Evolutionary conservation across 805 yeast species (phyloP), one percentile per base, ranked within the genome.

Genomic region (Yarrowia keelungensis): DNA sequence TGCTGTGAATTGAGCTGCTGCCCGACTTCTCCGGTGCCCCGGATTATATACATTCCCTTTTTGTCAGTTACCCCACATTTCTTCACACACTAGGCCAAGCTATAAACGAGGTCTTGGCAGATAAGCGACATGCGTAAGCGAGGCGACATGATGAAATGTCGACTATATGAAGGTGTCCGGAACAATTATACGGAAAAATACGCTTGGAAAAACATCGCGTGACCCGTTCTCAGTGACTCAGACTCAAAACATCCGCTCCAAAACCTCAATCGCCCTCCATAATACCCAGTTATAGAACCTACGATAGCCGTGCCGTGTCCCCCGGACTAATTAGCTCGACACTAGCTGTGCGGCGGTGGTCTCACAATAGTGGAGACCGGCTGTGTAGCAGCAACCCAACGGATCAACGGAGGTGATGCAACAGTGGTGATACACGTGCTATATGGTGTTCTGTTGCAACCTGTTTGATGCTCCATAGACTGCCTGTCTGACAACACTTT

Each of bases 91-190:
- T 26, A 26, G 32, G 59, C 59, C 15, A 53, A 53, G 59, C 58
- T 16, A 12, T 53, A 53, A 38, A 53, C 43, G 58, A 53, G 22
- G 53, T 26, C 54, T 50, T 50, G 54, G 54, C 54, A 15, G 11
- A 7, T 22, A n/a, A 11, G 4, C 22, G 54, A 50, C 15, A 41
- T 26, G 32, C 32, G 32, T 26, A 5, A 26, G 32, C 32, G 32
- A 26, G 32, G 32, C 32, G 32, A 26, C 32, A 26, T 26, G 32
- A 5, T 5, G 32, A 26, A 26, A 3, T 26, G 32, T 26, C 32
- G 32, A 26, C 32, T 3, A 26, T 26, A 26, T 26, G 32, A 26
- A 26, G 32, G 32, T 5, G 4, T 5, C 32, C 32, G 32, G 32
- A 26, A 26, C 32, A 26, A 26, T 26, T 26, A 3, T 26, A 26